Base-by-base conservation (phyloP, 768 basidiomycete genomes). In the Pleurotus djamor region DNA sequence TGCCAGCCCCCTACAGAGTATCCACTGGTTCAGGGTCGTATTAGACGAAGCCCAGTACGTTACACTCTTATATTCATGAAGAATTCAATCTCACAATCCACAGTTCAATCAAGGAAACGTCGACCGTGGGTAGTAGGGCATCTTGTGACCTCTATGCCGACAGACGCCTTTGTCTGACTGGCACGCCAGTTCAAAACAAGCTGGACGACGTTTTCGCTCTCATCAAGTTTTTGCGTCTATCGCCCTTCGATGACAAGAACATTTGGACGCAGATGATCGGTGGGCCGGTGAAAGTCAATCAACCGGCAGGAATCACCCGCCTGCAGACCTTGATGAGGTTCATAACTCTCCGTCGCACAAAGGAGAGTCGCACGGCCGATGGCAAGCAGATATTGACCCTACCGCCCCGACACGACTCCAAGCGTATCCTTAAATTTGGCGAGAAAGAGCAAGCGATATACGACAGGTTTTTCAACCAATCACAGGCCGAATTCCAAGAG, bases 141-240 rank as follows among this genome's bases (percentile, higher is more conserved):
- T 95, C 91, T 10, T 98, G 97, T 72, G 95, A 97, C 71, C 83
- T 99, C 51, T 83, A 90, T 72, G 94, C 97, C 13, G 93, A 98
- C 68, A 87, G 97, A 55, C 87, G 97, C 13, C 78, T 98, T 45
- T 96, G 94, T 71, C 79, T 99, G 43, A 96, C 96, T n/a, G 97
- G 97, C 58, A 99, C 97, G 6, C 97, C 97, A 1, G 94, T 99
- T 38, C 97, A 99, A 76, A 99, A 99, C 80, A 97, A 96, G 73
- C 84, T 98, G 55, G 97, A 98, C 74, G 97, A 99, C 69, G 90
- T 99, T 52, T 98, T 90, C 72, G 97, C 97, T 4, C 80, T 99
- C 60, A 87, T 99, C 80, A 97, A 97, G 74, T 98, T 99, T 75
- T 75, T 99, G 57, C 89, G 95, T 17, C 72, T 98, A 66, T 83